phyloP scores from a whole-genome alignment of 371 early-diverging fungal species.

The Dinochytrium kinnereticum region DNA sequence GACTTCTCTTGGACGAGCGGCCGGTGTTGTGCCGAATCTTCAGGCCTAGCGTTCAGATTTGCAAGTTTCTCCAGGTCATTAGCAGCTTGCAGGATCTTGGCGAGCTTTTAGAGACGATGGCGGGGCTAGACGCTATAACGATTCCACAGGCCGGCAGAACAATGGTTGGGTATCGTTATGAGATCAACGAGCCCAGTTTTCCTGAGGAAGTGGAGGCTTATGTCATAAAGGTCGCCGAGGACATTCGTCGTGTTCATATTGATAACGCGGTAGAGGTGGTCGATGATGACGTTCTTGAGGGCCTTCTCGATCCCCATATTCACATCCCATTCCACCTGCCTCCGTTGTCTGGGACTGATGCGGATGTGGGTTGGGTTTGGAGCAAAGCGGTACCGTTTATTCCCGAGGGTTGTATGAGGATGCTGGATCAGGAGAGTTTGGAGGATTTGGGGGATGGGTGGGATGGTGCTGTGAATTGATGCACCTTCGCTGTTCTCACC shows the following conservation, averaged over 20 bases:
- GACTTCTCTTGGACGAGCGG: not conserved
- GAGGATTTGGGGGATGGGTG: constrained; percentile 9
- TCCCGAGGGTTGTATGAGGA: constrained; percentile 21
- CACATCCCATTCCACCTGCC: constrained; percentile 4
- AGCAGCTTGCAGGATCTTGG: constrained; percentile 70
- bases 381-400: constrained; percentile 20
- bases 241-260: not conserved
- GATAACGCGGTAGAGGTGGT: not conserved
- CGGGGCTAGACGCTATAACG: constrained; percentile 66
- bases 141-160: constrained; percentile 73
- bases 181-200: constrained; percentile 74
- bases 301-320: not conserved
- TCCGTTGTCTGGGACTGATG: not conserved
- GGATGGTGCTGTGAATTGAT: constrained; percentile 8
- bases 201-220: constrained; percentile 75
- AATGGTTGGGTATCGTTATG: constrained; percentile 81
- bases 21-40: constrained; percentile 10
- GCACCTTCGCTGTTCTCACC: too few relatives aligned
- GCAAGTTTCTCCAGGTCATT: constrained; percentile 82
- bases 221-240: constrained; percentile 47
- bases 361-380: constrained; percentile 11
- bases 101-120: constrained; percentile 73
- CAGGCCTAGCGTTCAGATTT: constrained; percentile 73
- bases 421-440: constrained; percentile 24
- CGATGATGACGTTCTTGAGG: constrained; percentile 1